phyloP scores from a whole-genome alignment of 192 early-diverging fungal genomes.

The Coemansia sp. region DNA sequence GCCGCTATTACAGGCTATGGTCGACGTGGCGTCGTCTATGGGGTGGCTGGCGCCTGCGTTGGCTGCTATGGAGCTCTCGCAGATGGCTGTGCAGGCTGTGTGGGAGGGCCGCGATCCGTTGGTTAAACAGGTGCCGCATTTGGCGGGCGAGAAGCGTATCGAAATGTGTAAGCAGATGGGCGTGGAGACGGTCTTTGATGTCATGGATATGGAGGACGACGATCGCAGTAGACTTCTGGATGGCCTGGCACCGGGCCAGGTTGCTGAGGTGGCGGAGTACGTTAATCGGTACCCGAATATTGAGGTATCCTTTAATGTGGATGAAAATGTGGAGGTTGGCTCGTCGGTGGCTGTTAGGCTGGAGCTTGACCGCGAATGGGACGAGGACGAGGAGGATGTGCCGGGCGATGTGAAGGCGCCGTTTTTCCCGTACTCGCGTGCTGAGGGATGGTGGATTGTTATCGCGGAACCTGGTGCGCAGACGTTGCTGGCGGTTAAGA shows the following conservation, averaged over 20 bases:
- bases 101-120: conserved; percentile 93
- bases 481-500: conserved; percentile 84
- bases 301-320: conserved; percentile 74
- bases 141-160: conserved; percentile 30
- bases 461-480: conserved; percentile 79
- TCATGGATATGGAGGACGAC: conserved; percentile 92
- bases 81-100: conserved; percentile 96
- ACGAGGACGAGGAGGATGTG: conserved; percentile 64
- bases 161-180: conserved; percentile 14
- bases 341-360: conserved; percentile 67
- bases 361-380: conserved; percentile 77
- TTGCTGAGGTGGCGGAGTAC: conserved; percentile 76
- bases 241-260: conserved; percentile 57
- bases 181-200: conserved; percentile 87
- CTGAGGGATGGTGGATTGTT: conserved; percentile 98
- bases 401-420: conserved; percentile 86
- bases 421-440: conserved; percentile 84
- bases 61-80: conserved; percentile 93
- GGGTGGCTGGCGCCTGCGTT: conserved; percentile 90
- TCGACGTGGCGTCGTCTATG: conserved; percentile 90
- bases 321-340: conserved; percentile 59
- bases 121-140: conserved; percentile 85
- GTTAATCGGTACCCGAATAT: conserved; percentile 94
- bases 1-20: conserved; percentile 87
- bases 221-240: conserved; percentile 66